These are phyloP conservation scores for Smallanthus sonchifolius DNA, from an alignment of 129 eudicot genomes.

Conservation along the genomic window DNA sequence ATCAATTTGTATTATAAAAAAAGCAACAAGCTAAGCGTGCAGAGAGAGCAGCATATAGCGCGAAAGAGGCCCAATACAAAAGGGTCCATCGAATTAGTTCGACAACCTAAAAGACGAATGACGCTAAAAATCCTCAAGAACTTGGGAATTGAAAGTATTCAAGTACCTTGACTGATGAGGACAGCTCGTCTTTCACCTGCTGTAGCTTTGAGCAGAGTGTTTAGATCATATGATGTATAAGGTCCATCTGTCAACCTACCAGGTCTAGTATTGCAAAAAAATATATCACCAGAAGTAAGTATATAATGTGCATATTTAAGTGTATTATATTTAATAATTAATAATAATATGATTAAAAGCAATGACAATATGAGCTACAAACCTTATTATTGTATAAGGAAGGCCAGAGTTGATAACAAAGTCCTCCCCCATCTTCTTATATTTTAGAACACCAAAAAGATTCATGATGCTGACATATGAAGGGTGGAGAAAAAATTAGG, in stretches of 20 bases:
- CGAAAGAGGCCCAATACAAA: background rate
- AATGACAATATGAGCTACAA: background rate
- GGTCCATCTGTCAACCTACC: slow-evolving; percentile 99
- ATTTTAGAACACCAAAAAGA: slow-evolving; percentile 94
- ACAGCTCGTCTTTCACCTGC: slow-evolving; percentile 99
- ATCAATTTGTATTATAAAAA: background rate
- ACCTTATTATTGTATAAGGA: slow-evolving; percentile 96
- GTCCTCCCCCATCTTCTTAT: slow-evolving; percentile 99
- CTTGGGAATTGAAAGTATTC: background rate
- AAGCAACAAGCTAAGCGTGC: background rate
- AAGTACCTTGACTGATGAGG: slow-evolving; percentile 79
- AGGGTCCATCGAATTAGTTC: background rate
- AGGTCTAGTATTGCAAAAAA: slow-evolving; percentile 40
- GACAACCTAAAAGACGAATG: background rate
- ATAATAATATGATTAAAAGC: background rate
- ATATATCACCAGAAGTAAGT: slow-evolving; percentile 5
- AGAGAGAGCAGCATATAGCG: background rate
- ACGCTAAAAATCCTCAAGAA: background rate
- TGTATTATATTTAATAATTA: background rate
- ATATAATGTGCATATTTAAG: background rate
- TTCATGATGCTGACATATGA: slow-evolving; percentile 68
- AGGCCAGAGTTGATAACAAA: slow-evolving; percentile 80
- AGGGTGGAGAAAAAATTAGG: background rate
- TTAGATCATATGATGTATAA: slow-evolving; percentile 91
- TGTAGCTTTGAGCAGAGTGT: slow-evolving; percentile 88